Evolutionary conservation across 495 filamentous ascomycete genomes (phyloP).

Genomic region (Alectoria sarmentosa): DNA sequence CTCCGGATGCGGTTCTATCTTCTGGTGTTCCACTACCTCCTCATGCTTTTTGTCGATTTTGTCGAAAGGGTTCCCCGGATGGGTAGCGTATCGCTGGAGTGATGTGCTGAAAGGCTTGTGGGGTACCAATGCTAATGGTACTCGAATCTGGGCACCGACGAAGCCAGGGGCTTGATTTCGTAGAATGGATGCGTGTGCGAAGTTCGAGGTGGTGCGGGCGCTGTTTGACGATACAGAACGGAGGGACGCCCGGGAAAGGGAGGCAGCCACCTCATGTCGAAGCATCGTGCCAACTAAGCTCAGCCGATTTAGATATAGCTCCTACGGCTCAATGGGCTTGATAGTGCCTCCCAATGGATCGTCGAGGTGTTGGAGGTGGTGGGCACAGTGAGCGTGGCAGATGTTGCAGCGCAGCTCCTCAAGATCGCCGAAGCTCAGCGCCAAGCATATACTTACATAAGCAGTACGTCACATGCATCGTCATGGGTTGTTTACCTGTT

Average conservation of each 20-base stretch:
- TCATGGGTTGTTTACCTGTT: neutral
- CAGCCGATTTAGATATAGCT: neutral
- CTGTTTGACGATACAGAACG: constrained; percentile 40
- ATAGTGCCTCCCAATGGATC: constrained; percentile 3
- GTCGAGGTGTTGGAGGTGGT: neutral
- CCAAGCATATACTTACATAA: constrained; percentile 9
- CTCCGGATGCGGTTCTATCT: constrained; percentile 49
- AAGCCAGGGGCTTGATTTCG: constrained; percentile 19
- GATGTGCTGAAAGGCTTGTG: constrained; percentile 48
- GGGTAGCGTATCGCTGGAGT: constrained; percentile 43
- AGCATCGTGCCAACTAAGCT: constrained; percentile 35
- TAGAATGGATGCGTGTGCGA: constrained; percentile 34
- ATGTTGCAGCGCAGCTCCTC: neutral
- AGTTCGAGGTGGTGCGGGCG: constrained; percentile 39
- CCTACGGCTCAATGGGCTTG: neutral
- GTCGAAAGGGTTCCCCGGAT: constrained; percentile 27
- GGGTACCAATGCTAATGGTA: constrained; percentile 34
- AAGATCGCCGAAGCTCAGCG: neutral
- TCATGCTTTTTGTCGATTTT: constrained; percentile 48
- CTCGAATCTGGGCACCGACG: constrained; percentile 28
- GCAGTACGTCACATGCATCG: constrained; percentile 16
- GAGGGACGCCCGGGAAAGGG: constrained; percentile 40
- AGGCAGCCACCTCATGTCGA: constrained; percentile 42
- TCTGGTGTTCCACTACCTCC: constrained; percentile 40
- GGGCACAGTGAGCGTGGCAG: neutral